Evolutionary conservation across 176 grass and related monocot genomes (phyloP), one percentile per base, ranked within the genome.

Genomic region (Ananas comosus): DNA sequence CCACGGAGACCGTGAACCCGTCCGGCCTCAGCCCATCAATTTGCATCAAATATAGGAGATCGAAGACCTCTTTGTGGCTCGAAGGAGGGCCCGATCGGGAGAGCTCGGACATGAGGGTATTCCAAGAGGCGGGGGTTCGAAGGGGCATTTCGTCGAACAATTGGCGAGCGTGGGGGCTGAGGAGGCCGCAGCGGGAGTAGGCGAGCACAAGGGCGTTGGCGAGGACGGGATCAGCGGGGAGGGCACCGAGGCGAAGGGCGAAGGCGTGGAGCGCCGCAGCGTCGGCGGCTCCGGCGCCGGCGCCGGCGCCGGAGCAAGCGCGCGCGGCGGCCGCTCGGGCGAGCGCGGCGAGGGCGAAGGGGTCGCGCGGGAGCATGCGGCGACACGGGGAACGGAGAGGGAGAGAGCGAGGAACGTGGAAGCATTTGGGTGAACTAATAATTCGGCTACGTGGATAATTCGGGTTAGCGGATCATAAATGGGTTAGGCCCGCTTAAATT

Each of bases 121-220:
- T 92, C 79, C 82, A 90, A 42, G 81, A 83, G 50, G 93, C 74
- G 10, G 79, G 63, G 24, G 79, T 83, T 63, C 77, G 83, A 9
- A 12, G 4, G 25, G 74, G 83, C 89, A 97, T 92, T 90, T 92
- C 77, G 52, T 92, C 86, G 50, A 92, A 90, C 82, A 97, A 51
- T 13, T 68, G 24, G 28, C 65, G 63, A 14, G 84, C 86, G 13
- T 78, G 71, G 56, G 33, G 5, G 4, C 4, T 13, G 9, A 16
- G 51, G 47, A 75, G 2, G 7, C 56, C 12, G 12, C 4, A 48
- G 8, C 72, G 7, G 0, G 47, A 64, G 9, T 76, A 63, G 0
- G 80, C 29, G 23, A 78, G 68, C 21, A 87, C 70, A 9, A 79
- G 74, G 65, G 80, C 78, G 70, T 86, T 71, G 69, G 83, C 64